phyloP scores from a whole-genome alignment of 2,329 filamentous ascomycete genomes.

The Diaporthe sp. region DNA sequence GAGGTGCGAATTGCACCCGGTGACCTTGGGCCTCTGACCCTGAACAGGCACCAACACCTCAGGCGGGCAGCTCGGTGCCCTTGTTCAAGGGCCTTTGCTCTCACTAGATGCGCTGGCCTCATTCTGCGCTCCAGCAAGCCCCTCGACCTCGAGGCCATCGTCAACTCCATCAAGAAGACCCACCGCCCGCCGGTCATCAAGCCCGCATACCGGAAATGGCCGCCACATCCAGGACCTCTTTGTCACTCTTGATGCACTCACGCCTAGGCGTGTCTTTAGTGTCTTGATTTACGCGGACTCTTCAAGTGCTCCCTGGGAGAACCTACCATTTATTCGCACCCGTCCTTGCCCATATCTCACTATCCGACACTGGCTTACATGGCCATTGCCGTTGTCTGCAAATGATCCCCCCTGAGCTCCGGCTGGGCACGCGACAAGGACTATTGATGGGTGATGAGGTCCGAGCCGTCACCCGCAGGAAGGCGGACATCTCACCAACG shows the following conservation, averaged over 20 bases:
- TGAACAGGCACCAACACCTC: background rate
- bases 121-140: constrained; percentile 99
- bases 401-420: background rate
- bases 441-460: background rate
- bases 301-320: background rate
- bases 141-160: constrained; percentile 92
- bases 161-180: constrained; percentile 99
- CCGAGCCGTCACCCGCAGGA: too few relatives aligned
- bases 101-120: constrained; percentile 60
- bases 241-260: too few relatives aligned
- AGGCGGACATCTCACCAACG: constrained; percentile 44
- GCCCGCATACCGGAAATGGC: constrained; percentile 82
- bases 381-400: too few relatives aligned
- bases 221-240: too few relatives aligned
- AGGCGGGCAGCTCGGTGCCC: background rate
- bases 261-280: constrained; percentile 75
- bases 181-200: constrained; percentile 91
- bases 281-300: constrained; percentile 60
- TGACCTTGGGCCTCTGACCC: too few relatives aligned
- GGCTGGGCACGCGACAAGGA: background rate
- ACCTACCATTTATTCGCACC: background rate
- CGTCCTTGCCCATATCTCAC: too few relatives aligned
- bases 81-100: too few relatives aligned
- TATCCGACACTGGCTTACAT: too few relatives aligned
- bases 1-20: background rate